Percentiles rank a stretch among this genome's conserved stretches.
Evolutionary conservation across 1,139 yeast genomes (phyloP).

Genomic region (Suhomyces bribrorum): DNA sequence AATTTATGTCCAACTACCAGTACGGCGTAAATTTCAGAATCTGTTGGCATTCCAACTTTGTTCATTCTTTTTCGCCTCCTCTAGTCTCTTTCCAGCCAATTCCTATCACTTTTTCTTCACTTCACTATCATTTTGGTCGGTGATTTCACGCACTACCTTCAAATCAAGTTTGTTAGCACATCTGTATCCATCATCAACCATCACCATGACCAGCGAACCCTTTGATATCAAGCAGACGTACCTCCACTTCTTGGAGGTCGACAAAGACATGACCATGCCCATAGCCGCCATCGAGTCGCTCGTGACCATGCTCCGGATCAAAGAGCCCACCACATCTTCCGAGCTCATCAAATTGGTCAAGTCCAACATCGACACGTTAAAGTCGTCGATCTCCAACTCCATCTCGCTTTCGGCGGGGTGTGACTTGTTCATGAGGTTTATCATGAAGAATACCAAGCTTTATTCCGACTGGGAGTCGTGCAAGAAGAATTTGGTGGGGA

Average conservation of each 20-base stretch:
- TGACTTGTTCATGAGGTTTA: constrained; percentile 93
- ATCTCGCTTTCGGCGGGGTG: constrained; percentile 96
- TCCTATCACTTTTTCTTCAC: too few relatives aligned
- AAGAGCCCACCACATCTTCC: constrained; percentile 90
- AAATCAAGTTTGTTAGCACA: too few relatives aligned
- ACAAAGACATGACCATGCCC: constrained; percentile 97
- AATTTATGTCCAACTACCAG: too few relatives aligned
- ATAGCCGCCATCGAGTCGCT: constrained; percentile 96
- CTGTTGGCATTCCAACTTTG: too few relatives aligned
- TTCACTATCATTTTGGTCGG: too few relatives aligned
- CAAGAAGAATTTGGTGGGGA: constrained; percentile 81
- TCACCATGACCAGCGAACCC: constrained; percentile 25
- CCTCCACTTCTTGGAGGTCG: constrained; percentile 76
- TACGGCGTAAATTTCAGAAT: too few relatives aligned
- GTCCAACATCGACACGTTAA: constrained; percentile 71
- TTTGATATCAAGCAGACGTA: constrained; percentile 85
- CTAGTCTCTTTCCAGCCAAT: too few relatives aligned
- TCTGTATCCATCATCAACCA: neutral
- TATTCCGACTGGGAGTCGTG: constrained; percentile 98
- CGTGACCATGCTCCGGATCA: constrained; percentile 75
- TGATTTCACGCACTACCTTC: too few relatives aligned
- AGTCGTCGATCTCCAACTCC: constrained; percentile 81
- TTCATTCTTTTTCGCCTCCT: too few relatives aligned
- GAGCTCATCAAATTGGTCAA: constrained; percentile 83
- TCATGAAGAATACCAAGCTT: constrained; percentile 81